Evolutionary conservation across 768 basidiomycete genomes (phyloP), one percentile per base, ranked within the genome.

Genomic region (Clitopilus passeckerianus): DNA sequence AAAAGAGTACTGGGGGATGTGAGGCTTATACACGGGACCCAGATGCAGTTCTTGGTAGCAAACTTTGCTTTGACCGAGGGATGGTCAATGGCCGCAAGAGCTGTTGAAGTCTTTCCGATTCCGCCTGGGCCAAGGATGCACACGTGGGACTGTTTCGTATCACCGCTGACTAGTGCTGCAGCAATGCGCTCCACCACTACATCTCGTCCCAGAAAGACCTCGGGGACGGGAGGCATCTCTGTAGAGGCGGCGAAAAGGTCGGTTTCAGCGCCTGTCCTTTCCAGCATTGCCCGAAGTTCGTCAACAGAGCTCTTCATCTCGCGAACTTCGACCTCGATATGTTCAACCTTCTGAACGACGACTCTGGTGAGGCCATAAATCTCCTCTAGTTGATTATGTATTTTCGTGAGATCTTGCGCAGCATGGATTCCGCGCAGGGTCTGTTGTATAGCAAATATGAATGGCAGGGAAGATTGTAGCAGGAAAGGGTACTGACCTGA

Each of bases 71-170:
- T 33, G 8, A 55, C 34, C 14, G 16, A 10, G 18, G 54, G 57
- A 53, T 52, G 44, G 10, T 54, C 33, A 14, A 53, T 52, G n/a
- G 37, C 43, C n/a, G 57, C 57, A 54, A 58, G 43, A 16, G 57
- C 57, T 1, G 50, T 10, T 14, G 44, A 58, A 6, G 57, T 58
- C 75, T 89, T 90, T 62, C 88, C 87, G 67, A 89, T 89, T 71
- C 89, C 89, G 78, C 91, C 87, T 64, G 89, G 89, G 64, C 89
- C 89, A 62, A 90, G 83, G 67, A 91, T 72, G 64, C 89, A 90
- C 66, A 91, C 87, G 74, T 89, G 87, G 53, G 89, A 89, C 18
- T 33, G 24, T n/a, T 37, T 55, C 15, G 30, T 34, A 24, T 55
- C 33, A 14, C 33, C 54, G 33, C 35, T 55, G 5, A 18, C n/a